These are phyloP conservation scores for Agaricus bisporus DNA, from an alignment of 768 basidiomycete genomes.

Conservation along the genomic window DNA sequence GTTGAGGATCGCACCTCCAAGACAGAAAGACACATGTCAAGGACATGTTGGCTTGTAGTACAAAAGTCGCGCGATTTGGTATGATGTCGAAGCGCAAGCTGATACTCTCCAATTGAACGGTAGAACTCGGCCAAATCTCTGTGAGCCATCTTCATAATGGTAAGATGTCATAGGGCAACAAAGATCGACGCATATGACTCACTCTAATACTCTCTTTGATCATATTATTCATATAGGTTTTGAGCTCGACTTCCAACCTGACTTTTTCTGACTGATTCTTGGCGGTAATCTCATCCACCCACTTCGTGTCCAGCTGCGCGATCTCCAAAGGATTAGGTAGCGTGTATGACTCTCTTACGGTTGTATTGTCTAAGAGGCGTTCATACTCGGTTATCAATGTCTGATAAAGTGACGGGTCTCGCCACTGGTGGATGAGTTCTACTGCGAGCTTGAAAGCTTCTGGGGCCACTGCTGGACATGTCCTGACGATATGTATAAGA, in stretches of 20 bases:
- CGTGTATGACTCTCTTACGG: slow-evolving; percentile 16
- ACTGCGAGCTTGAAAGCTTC: slow-evolving; percentile 69
- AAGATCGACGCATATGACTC: slow-evolving; percentile 18
- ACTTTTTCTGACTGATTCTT: slow-evolving; percentile 68
- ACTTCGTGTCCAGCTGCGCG: slow-evolving; percentile 53
- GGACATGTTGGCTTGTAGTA: slow-evolving; percentile 84
- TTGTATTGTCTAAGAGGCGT: slow-evolving; percentile 25
- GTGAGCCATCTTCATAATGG: slow-evolving; percentile 67
- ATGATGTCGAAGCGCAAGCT: slow-evolving; percentile 70
- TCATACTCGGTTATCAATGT: slow-evolving; percentile 50
- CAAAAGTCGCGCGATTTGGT: slow-evolving; percentile 93
- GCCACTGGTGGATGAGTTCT: slow-evolving; percentile 55
- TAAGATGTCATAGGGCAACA: background rate
- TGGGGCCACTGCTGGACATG: slow-evolving; percentile 62
- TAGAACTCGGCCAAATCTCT: slow-evolving; percentile 83
- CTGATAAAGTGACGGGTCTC: slow-evolving; percentile 61
- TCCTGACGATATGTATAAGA: slow-evolving; percentile 58
- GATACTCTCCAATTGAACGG: slow-evolving; percentile 65
- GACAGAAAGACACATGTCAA: slow-evolving; percentile 86
- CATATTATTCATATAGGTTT: slow-evolving; percentile 93
- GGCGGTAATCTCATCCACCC: slow-evolving; percentile 64
- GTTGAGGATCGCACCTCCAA: slow-evolving; percentile 51
- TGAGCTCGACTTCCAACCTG: slow-evolving; percentile 91
- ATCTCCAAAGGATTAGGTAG: slow-evolving; percentile 44
- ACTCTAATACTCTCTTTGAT: slow-evolving; percentile 98